phyloP scores from a whole-genome alignment of 139 green algal species.

The Zygnema cylindricum region DNA sequence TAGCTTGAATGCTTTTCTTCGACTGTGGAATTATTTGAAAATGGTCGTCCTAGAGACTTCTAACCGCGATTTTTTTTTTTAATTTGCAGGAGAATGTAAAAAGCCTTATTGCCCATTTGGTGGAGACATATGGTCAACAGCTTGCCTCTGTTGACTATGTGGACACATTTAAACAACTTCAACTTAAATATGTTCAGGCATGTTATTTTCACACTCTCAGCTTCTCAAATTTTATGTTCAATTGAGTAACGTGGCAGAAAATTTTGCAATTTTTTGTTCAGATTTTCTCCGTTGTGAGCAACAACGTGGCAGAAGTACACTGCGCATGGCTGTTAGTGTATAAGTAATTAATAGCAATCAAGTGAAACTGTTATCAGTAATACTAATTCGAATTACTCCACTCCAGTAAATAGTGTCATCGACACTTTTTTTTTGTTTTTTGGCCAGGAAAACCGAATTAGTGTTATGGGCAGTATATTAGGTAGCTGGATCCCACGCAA shows the following conservation, averaged over 20 bases:
- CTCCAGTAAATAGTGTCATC: too few relatives aligned
- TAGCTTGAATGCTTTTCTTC: too few relatives aligned
- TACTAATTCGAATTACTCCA: neutral
- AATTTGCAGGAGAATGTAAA: slow-evolving; percentile 79
- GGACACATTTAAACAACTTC: slow-evolving; percentile 83
- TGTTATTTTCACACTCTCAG: neutral
- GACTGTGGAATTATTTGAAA: too few relatives aligned
- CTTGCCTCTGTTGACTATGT: slow-evolving; percentile 77
- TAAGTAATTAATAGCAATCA: neutral
- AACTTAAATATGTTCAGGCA: slow-evolving; percentile 78
- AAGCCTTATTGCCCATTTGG: slow-evolving; percentile 74
- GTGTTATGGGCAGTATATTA: too few relatives aligned
- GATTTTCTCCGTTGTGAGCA: too few relatives aligned
- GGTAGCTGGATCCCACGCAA: too few relatives aligned
- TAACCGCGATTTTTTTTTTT: too few relatives aligned
- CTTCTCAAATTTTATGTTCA: neutral
- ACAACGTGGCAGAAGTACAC: neutral
- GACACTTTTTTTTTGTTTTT: too few relatives aligned
- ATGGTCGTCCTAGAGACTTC: too few relatives aligned
- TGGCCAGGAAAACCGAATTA: too few relatives aligned
- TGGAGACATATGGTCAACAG: slow-evolving; percentile 71
- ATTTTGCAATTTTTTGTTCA: neutral
- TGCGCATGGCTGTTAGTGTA: neutral
- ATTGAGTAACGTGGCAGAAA: neutral
- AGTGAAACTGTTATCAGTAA: neutral